Conservation (phyloP, 202 grass and related monocot genomes). For the Zoysia matrella region DNA sequence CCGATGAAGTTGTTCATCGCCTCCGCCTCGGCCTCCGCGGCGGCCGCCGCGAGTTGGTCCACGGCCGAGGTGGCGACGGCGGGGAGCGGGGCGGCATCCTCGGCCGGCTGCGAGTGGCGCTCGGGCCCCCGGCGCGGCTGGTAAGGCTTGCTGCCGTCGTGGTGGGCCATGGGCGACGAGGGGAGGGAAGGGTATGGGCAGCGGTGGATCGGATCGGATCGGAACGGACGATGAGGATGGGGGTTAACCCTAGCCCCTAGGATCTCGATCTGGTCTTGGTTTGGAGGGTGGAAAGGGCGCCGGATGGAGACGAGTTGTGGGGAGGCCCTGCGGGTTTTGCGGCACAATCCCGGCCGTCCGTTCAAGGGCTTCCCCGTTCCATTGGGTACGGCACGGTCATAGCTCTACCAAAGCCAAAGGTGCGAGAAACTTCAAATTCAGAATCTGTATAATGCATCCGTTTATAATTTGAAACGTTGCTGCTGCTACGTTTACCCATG, state of each 20-base stretch:
- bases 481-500: too few species aligned
- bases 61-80: constrained; percentile 18
- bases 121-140: constrained; percentile 82
- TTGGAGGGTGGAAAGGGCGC: constrained; percentile 48
- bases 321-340: neutral
- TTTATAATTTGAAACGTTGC: too few species aligned
- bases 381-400: too few species aligned
- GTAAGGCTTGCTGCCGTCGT: constrained; percentile 83
- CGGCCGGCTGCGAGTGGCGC: constrained; percentile 40
- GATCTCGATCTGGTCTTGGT: constrained; percentile 63
- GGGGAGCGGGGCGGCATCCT: constrained; percentile 27
- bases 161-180: constrained; percentile 59
- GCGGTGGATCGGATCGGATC: constrained; percentile 35
- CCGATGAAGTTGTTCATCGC: constrained; percentile 48
- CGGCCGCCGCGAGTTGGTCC: constrained; percentile 48
- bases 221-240: constrained; percentile 63
- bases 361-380: neutral
- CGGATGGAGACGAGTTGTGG: neutral
- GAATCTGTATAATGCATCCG: too few species aligned
- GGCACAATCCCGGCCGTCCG: constrained; percentile 34
- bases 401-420: too few species aligned
- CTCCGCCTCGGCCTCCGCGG: constrained; percentile 54
- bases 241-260: constrained; percentile 78
- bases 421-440: too few species aligned
- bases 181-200: constrained; percentile 34